Evolutionary conservation across 495 filamentous ascomycete species (phyloP).

Genomic region (Penicillium canescens): DNA sequence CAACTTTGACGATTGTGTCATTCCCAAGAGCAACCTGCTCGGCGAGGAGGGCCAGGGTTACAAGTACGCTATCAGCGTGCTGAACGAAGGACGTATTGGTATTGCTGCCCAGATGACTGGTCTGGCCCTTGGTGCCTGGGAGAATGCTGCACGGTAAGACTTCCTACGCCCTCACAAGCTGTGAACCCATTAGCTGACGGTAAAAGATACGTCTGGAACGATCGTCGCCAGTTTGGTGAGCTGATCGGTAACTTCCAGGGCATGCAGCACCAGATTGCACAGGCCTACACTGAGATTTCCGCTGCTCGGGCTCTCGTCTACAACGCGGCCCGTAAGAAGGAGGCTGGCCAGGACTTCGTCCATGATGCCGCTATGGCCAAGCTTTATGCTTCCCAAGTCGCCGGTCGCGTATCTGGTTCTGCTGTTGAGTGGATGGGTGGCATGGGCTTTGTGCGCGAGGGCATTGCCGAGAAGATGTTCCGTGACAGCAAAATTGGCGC

Average conservation of each 20-base stretch:
- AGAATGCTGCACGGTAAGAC: constrained; percentile 83
- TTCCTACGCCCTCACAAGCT: neutral
- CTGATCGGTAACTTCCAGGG: constrained; percentile 95
- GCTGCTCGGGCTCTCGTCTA: constrained; percentile 91
- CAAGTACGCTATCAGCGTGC: constrained; percentile 93
- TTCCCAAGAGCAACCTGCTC: constrained; percentile 83
- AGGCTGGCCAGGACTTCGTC: constrained; percentile 93
- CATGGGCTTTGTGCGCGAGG: constrained; percentile 95
- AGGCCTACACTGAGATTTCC: constrained; percentile 90
- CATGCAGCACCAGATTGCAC: constrained; percentile 98
- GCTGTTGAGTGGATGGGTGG: constrained; percentile 99
- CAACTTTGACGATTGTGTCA: constrained; percentile 95
- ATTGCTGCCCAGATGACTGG: constrained; percentile 99
- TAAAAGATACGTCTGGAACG: constrained; percentile 84
- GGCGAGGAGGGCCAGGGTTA: constrained; percentile 90
- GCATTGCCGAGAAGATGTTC: constrained; percentile 97
- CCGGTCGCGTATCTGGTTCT: constrained; percentile 78
- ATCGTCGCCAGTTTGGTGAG: constrained; percentile 94
- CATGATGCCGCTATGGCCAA: constrained; percentile 98
- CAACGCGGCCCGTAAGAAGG: constrained; percentile 97
- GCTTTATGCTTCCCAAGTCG: constrained; percentile 90
- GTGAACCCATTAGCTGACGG: neutral
- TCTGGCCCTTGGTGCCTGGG: constrained; percentile 89
- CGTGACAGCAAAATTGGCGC: constrained; percentile 98
- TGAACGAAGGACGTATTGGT: constrained; percentile 97